Conservation (phyloP, 345 rosid species). For the Eucalyptus dawsonii region DNA sequence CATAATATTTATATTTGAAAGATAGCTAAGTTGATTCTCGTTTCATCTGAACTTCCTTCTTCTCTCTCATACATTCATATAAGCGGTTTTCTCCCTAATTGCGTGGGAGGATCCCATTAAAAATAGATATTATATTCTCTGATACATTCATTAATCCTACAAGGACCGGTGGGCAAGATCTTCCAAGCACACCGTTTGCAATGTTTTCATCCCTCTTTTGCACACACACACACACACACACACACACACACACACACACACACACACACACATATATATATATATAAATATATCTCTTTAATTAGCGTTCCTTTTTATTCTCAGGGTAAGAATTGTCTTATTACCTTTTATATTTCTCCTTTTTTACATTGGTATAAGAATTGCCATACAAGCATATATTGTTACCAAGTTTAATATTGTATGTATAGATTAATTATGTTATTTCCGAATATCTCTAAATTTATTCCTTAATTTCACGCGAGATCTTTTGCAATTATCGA, state of each 20-base stretch:
- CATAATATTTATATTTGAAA: neutral
- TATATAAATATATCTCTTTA: no score
- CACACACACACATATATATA: no score
- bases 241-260: no score
- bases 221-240: no score
- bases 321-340: neutral
- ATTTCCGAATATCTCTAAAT: neutral
- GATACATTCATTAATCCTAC: neutral
- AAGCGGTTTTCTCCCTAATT: neutral
- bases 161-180: neutral
- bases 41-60: neutral
- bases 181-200: neutral
- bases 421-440: neutral
- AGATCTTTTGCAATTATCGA: neutral
- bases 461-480: neutral
- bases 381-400: neutral
- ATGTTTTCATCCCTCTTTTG: no score
- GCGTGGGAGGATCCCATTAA: neutral
- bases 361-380: neutral
- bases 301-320: neutral
- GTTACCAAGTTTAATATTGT: neutral
- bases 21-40: neutral
- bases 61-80: neutral
- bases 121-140: neutral
- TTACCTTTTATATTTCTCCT: neutral